phyloP scores from a whole-genome alignment of 1,284 basidiomycete species.

The Rhizoctonia solani region DNA sequence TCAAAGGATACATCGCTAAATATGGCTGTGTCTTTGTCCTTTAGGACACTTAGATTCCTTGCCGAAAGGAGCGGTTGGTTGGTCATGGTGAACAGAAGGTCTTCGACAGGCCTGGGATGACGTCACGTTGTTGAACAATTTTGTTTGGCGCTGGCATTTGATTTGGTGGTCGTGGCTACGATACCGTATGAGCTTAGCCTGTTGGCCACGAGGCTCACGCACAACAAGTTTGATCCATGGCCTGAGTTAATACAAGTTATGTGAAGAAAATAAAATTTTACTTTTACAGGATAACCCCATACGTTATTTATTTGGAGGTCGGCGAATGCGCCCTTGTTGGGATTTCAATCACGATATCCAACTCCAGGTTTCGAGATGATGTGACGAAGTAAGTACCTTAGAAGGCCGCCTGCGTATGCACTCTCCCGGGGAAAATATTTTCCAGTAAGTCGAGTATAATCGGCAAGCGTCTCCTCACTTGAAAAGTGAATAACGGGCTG shows the following conservation, averaged over 20 bases:
- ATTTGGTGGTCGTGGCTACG: too few species aligned
- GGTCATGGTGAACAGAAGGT: not conserved
- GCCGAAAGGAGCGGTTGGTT: constrained; percentile 51
- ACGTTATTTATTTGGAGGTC: too few species aligned
- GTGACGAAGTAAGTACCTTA: constrained; percentile 25
- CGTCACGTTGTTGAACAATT: not conserved
- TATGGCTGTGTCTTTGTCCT: constrained; percentile 56
- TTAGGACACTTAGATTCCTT: constrained; percentile 50
- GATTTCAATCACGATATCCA: too few species aligned
- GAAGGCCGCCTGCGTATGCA: constrained; percentile 34
- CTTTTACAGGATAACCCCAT: too few species aligned
- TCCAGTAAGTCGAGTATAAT: constrained; percentile 24
- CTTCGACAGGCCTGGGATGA: not conserved
- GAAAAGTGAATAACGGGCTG: not conserved
- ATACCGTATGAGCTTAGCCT: too few species aligned
- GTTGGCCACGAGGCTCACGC: too few species aligned
- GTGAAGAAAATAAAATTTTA: too few species aligned
- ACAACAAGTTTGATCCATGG: too few species aligned
- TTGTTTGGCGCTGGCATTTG: not conserved
- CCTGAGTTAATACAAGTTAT: too few species aligned
- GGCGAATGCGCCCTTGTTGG: too few species aligned
- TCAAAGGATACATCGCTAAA: constrained; percentile 60
- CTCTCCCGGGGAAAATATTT: constrained; percentile 35
- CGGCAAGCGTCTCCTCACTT: constrained; percentile 10
- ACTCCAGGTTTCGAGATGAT: too few species aligned